A percentile compares a stretch with the other conserved stretches of the same genome.
phyloP scores from a whole-genome alignment of 129 eudicot species.

The Deinandra increscens region DNA sequence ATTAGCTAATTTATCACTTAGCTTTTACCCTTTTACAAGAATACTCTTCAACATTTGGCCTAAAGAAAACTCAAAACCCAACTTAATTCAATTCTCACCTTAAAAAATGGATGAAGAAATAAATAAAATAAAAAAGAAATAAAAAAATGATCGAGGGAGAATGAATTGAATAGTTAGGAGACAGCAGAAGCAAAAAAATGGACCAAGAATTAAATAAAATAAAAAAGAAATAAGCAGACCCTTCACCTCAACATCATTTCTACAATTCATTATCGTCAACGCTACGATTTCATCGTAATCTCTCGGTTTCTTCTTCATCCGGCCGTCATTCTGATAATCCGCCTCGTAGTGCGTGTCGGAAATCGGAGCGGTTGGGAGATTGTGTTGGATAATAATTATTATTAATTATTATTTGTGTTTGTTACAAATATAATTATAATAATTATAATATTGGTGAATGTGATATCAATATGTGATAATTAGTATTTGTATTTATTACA shows the following conservation, averaged over 20 bases:
- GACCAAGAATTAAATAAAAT: neutral
- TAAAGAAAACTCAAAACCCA: neutral
- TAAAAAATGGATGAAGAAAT: conserved; percentile 1
- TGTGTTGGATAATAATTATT: too few relatives aligned
- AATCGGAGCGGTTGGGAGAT: neutral
- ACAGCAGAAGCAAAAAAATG: conserved; percentile 11
- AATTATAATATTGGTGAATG: too few relatives aligned
- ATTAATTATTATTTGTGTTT: too few relatives aligned
- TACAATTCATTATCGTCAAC: conserved; percentile 8
- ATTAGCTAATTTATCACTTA: too few relatives aligned
- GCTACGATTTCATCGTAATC: conserved; percentile 18
- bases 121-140: neutral
- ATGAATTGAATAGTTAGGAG: neutral
- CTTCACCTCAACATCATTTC: conserved; percentile 6
- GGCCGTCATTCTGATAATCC: neutral
- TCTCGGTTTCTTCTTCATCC: neutral
- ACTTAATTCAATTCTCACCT: neutral
- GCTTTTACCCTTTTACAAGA: too few relatives aligned
- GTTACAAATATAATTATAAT: too few relatives aligned
- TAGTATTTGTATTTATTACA: too few relatives aligned
- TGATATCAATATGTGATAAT: too few relatives aligned
- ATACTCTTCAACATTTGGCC: neutral
- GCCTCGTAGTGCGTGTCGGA: neutral
- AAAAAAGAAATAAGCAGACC: conserved; percentile 13
- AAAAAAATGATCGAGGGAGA: neutral